Base-by-base conservation (phyloP, 1,284 basidiomycete species). In the Malassezia furfur region DNA sequence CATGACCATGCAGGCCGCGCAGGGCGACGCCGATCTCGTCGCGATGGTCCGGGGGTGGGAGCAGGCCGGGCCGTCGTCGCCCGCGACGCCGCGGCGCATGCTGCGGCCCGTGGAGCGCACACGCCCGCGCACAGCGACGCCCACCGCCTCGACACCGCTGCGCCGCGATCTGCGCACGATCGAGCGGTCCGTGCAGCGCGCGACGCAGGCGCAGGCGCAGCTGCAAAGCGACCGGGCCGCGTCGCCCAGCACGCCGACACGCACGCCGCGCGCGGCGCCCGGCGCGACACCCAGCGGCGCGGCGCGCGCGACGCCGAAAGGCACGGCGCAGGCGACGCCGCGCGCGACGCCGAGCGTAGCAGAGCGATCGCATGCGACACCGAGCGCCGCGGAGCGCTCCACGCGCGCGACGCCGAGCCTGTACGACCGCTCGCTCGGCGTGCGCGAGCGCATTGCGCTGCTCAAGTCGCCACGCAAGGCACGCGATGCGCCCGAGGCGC, bases 1-100 rank as follows among this genome's bases (percentile, higher is more conserved):
- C 34, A 31, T 57, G 39, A 43, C 55, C 2, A 38, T 57, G 38
- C 50, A 46, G 25, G 55, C 55, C 15, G 55, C 55, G 3, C 50
- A 57, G 19, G 55, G 55, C 34, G 46, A 57, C 21, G 46, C 50
- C 3, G 46, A 36, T 22, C 46, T 57, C 8, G 22, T 57, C 14
- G 36, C 50, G 8, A 57, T 57, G 55, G 55, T 57, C 21, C 55
- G 55, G 12, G 21, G 51, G 10, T 38, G 48, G n/a, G 55, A 57
- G 34, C 37, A 36, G 3, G 55, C 52, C 25, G 55, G 48, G 15
- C n/a, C 52, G 15, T 14, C 10, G 30, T 14, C 10, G 30, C 25
- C 22, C 30, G 41, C 25, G 25, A 44, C 41, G 41, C 39, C 39
- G 39, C 39, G 39, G 25, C 39, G 39, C 12, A 25, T 9, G 19